phyloP scores from a whole-genome alignment of 768 basidiomycete genomes.

The Phlebiopsis flavidoalba region DNA sequence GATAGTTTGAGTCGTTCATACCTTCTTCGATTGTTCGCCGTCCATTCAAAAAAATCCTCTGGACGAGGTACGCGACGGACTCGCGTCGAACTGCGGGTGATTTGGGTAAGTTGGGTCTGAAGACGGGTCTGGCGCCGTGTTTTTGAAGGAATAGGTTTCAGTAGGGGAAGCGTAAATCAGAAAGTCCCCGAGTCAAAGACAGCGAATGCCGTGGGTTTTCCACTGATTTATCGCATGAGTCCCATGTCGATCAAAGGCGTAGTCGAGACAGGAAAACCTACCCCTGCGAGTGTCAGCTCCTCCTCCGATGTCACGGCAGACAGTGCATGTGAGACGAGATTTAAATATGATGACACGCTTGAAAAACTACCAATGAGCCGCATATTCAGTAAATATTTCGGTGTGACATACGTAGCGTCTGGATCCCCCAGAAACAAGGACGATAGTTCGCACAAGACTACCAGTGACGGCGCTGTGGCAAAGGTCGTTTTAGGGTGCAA shows the following conservation, averaged over 20 bases:
- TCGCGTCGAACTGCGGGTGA: constrained; percentile 23
- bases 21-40: constrained; percentile 41
- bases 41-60: constrained; percentile 56
- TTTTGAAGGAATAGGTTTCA: constrained; percentile 14
- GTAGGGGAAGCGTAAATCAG: constrained; percentile 18
- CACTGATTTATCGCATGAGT: constrained; percentile 11
- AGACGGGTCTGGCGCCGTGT: constrained; percentile 8
- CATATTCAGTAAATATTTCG: constrained; percentile 17
- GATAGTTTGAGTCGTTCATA: constrained; percentile 13
- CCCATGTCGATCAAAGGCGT: neutral
- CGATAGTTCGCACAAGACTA: constrained; percentile 60
- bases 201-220: constrained; percentile 31
- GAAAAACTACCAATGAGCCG: constrained; percentile 15
- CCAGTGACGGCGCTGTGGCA: constrained; percentile 39
- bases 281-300: constrained; percentile 26
- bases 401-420: constrained; percentile 18
- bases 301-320: constrained; percentile 34
- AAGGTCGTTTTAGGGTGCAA: constrained; percentile 30
- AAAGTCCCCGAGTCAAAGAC: constrained; percentile 59
- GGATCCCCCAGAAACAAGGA: constrained; percentile 37
- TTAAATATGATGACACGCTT: constrained; percentile 47
- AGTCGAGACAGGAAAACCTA: constrained; percentile 15
- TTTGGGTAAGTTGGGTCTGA: constrained; percentile 12
- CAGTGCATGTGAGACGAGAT: constrained; percentile 43
- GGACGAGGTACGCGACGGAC: constrained; percentile 33